Evolutionary conservation across 2,329 filamentous ascomycete species (phyloP), one percentile per base, ranked within the genome.

Genomic region (Fonsecaea erecta): DNA sequence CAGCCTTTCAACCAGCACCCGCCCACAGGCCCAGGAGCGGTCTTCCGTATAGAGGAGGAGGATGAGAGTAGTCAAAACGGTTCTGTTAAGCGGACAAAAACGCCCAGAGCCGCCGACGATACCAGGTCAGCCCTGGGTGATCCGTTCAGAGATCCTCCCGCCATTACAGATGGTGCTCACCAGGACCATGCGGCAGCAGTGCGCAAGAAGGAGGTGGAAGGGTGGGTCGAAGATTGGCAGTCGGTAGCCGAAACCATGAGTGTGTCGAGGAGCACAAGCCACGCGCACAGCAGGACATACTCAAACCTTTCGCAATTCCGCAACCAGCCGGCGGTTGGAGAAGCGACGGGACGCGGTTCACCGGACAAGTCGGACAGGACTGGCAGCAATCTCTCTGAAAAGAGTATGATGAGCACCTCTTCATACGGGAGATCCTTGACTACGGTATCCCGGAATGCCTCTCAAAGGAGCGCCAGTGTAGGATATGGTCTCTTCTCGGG

Each of bases 351-450:
- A 46, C 66, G 68, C 24, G 67, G 68, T 3, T 72, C 68, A 7
- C 78, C 1, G 80, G 79, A 53, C 79, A 82, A 73, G 60, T 83
- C 85, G 40, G 80, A 80, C 3, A 80, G 85, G 30, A 86, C 84
- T 4, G 84, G 78, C 32, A 87, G 84, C 71, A 85, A 83, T 70
- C 73, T 87, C 1, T 87, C 85, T 0, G 86, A 88, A 61, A 80
- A 80, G 12, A 83, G 71, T 60, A 64, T 68, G n/a, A 30, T 48
- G 24, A 71, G 64, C 37, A 61, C 18, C 21, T 53, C 62, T 24
- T 69, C 68, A 1, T 55, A 62, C n/a, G 63, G 65, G 35, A 60
- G 62, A 60, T 68, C 69, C 26, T 78, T 62, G 77, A 80, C 35
- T 83, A 70, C 69, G 24, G 68, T 74, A 51, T 73, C 63, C 43